Evolutionary conservation across 2,329 filamentous ascomycete species (phyloP).

Genomic region (Hymenoscyphus scutula): DNA sequence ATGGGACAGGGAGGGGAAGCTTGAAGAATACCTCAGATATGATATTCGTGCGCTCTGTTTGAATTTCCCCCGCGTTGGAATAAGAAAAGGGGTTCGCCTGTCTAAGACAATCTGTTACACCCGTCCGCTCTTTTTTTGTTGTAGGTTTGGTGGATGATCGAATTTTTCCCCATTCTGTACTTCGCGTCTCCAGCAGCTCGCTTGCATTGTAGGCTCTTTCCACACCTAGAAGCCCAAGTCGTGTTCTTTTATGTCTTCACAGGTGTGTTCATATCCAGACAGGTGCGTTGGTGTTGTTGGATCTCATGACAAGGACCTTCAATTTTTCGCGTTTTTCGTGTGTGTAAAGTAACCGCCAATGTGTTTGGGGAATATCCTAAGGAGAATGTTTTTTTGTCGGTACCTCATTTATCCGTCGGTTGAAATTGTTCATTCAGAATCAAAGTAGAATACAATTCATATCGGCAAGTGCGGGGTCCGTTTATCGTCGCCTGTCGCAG

Average conservation of each 20-base stretch:
- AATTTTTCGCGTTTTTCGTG: neutral
- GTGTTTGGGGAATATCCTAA: neutral
- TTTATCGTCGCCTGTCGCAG: neutral
- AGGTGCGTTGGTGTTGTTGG: too few relatives aligned
- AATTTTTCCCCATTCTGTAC: neutral
- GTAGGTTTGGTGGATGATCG: too few relatives aligned
- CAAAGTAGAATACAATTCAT: neutral
- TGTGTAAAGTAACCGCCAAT: neutral
- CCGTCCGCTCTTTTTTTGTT: neutral
- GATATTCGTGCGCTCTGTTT: neutral
- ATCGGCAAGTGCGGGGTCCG: neutral
- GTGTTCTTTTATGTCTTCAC: too few relatives aligned
- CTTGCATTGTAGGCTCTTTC: neutral
- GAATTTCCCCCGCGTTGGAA: neutral
- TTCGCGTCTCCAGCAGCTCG: too few relatives aligned
- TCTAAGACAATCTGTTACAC: neutral
- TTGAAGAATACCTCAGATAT: neutral
- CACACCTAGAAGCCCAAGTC: neutral
- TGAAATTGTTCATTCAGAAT: neutral
- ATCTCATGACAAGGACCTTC: neutral
- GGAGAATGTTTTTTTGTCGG: neutral
- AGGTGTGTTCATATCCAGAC: too few relatives aligned
- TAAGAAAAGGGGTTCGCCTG: neutral
- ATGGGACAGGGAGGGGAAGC: neutral
- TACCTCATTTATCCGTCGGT: neutral